Base-by-base conservation (phyloP, 768 basidiomycete species). In the Tricholoma matsutake region DNA sequence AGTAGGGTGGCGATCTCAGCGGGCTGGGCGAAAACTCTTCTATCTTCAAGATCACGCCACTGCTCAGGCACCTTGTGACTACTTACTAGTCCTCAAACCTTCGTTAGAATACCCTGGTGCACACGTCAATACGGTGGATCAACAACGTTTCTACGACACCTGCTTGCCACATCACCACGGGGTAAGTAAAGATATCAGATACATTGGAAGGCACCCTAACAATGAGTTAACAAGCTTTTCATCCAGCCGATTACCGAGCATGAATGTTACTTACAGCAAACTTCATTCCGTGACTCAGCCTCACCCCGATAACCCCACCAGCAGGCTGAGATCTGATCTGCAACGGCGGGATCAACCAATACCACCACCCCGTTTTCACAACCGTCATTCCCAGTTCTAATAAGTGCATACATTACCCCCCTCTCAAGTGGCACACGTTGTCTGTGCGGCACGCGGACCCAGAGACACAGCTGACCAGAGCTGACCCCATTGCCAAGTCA, bases 281-380 rank as follows among this genome's bases (percentile, higher is more conserved):
- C 41, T 28, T 41, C 14, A 41, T 29, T 22, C 13, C 16, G 18
- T 5, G n/a, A 41, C n/a, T n/a, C 47, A 35, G 1, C 10, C 32
- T 14, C 31, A 25, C 32, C 8, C n/a, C 5, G 14, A 4, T 22
- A 18, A 32, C 29, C 28, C 18, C 4, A 3, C 28, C 29, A 25
- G 22, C 22, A n/a, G n/a, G n/a, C 22, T 25, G 3, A 66, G 67
- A 80, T 64, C 57, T 79, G 43, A 85, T 85, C 60, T 86, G 85
- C 77, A 86, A 86, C 55, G 83, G 84, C 22, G 83, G 83, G 11
- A 84, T 67, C 83, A 81, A 84, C 67, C 83, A 81, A 3, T 83
- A 82, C 68, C 76, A 77, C 54, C 72, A 75, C 59, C 82, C 81
- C 8, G 67, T 83, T 13, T 83, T 81, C 4, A 73, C 82, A 6